Evolutionary conservation across 371 early-diverging fungal species (phyloP), one percentile per base, ranked within the genome.

Genomic region (Sporodiniella umbellata): DNA sequence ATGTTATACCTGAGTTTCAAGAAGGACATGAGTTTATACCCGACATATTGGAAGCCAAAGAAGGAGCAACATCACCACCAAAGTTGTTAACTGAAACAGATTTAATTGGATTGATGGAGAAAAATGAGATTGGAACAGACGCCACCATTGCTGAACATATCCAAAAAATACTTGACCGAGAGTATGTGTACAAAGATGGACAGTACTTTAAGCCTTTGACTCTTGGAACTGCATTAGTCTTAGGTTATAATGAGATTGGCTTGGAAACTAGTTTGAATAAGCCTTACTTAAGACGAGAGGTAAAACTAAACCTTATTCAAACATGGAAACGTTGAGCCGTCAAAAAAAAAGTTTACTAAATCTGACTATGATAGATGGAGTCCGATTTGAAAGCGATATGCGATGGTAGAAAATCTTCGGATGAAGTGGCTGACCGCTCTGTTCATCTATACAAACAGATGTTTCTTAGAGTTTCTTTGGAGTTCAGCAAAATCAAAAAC

Each of bases 81-180:
- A 68, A 72, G 7, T 72, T 90, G 33, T 74, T 99, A 33, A 92
- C 92, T 0, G 99, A 99, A 58, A 79, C 90, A 7, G 99, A 99
- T 14, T 80, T 99, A 30, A 98, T 99, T 62, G 73, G 79, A 1
- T 62, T 94, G 28, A 99, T 99, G 99, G 98, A 99, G 67, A 88
- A 90, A 67, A 90, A 95, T 60, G 98, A 98, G 22, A 99, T 99
- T 39, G 99, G 99, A 4, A 99, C 99, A 3, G 99, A 99, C 69
- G 99, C 99, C 0, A 99, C 99, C 0, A 99, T 99, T 42, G 95
- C 94, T 25, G 98, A 99, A 35, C 99, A 99, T 53, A 99, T 99
- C 58, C 92, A 96, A 55, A 99, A 89, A 54, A 91, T 99, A 21
- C 81, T 88, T 4, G 90, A 88, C 6, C 84, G 99, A 35, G 83